Base-by-base conservation (phyloP, 1,284 basidiomycete species). In the Trichosporon coremiiforme region DNA sequence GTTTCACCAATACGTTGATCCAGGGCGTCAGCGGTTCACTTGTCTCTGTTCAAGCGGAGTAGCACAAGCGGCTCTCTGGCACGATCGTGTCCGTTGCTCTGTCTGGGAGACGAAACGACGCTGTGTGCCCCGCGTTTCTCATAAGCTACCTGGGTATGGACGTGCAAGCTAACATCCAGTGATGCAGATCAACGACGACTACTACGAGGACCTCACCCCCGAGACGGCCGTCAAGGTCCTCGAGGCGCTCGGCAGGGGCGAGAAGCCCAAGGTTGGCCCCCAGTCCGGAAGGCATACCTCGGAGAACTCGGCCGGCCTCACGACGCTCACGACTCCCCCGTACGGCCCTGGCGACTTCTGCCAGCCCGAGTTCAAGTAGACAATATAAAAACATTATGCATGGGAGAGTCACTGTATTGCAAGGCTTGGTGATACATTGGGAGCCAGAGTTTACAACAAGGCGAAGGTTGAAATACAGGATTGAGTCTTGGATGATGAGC, bases 151-250 rank as follows among this genome's bases (percentile, higher is more conserved):
- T 25, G 25, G 25, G 25, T 25, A 25, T 25, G 25, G 25, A 25
- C 25, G 25, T 25, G 25, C 25, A 35, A 62, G 57, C 73, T 70
- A 57, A 70, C 70, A n/a, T 45, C 9, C 65, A 84, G 82, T 99
- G 96, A 87, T 99, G 83, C 95, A 92, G 76, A 88, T 99, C 80
- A 92, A 92, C 66, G 97, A 99, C 80, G 94, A 98, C 82, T 99
- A 93, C 86, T 99, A 95, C 83, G 96, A 99, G 90, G 96, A 99
- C 82, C 87, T 99, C 68, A 98, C 95, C n/a, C 89, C 93, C 1
- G 89, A 91, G 78, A 90, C 92, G 10, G 96, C 95, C 29, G 90
- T 91, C 86, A 91, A 91, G 83, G 87, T 99, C 57, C 85, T 99
- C 67, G 90, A 94, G 71, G 90, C 91, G 2, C 91, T 99, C 79